phyloP scores from a whole-genome alignment of 345 rosid genomes.

The Eucalyptus globulus region DNA sequence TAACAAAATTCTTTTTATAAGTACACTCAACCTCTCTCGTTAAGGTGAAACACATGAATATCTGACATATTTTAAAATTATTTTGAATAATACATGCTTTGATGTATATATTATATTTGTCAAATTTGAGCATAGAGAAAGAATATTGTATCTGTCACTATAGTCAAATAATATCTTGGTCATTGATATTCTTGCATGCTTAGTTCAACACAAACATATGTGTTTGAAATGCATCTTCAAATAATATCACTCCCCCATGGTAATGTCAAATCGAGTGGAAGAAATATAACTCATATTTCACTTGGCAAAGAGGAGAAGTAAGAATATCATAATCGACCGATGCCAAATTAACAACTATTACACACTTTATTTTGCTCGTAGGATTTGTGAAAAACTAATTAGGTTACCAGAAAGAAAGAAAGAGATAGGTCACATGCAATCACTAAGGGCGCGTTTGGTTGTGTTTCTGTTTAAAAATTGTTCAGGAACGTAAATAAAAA shows the following conservation, averaged over 20 bases:
- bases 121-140: background rate
- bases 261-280: background rate
- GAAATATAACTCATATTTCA: background rate
- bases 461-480: no score
- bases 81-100: background rate
- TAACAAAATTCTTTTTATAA: background rate
- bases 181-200: background rate
- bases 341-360: background rate
- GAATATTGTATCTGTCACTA: background rate
- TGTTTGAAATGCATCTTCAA: background rate
- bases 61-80: background rate
- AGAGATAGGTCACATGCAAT: background rate
- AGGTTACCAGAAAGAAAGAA: background rate
- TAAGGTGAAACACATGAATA: background rate
- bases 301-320: background rate
- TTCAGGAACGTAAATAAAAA: no score
- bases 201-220: background rate
- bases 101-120: background rate
- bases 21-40: background rate
- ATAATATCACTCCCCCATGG: background rate
- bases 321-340: background rate
- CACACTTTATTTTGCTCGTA: background rate
- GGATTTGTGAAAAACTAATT: background rate
- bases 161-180: background rate
- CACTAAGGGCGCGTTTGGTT: no score